These are phyloP conservation scores for Penicillium hesseltinei DNA, from an alignment of 2,329 filamentous ascomycete species.

Conservation along the genomic window DNA sequence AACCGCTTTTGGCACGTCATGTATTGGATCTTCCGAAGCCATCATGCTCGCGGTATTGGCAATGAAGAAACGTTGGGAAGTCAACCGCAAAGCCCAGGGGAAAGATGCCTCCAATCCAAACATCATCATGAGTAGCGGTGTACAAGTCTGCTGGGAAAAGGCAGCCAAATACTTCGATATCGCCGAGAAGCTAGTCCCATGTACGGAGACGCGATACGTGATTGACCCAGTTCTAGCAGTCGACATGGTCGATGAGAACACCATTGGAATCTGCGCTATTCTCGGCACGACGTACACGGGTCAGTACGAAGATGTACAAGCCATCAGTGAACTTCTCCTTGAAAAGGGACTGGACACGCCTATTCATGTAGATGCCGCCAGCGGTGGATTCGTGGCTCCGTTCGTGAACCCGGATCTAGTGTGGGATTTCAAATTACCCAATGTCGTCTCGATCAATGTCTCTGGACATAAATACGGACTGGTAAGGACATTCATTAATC, in stretches of 20 bases:
- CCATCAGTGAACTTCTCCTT: slow-evolving; percentile 64
- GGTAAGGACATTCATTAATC: slow-evolving; percentile 26
- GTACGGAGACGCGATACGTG: slow-evolving; percentile 62
- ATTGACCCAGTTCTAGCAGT: slow-evolving; percentile 63
- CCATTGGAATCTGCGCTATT: slow-evolving; percentile 73
- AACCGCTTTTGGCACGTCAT: slow-evolving; percentile 66
- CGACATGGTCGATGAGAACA: slow-evolving; percentile 71
- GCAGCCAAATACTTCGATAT: slow-evolving; percentile 74
- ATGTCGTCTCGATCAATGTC: slow-evolving; percentile 59
- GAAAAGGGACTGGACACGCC: slow-evolving; percentile 46
- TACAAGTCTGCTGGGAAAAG: slow-evolving; percentile 71
- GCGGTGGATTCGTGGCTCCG: slow-evolving; percentile 45
- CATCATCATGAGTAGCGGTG: slow-evolving; percentile 72
- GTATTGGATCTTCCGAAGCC: slow-evolving; percentile 69
- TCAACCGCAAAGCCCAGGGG: slow-evolving; percentile 57
- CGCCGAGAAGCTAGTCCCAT: slow-evolving; percentile 47
- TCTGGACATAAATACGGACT: slow-evolving; percentile 52
- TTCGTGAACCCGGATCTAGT: slow-evolving; percentile 38
- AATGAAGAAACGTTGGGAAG: slow-evolving; percentile 74
- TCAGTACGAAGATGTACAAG: slow-evolving; percentile 69
- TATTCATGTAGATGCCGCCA: slow-evolving; percentile 53
- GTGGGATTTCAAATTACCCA: slow-evolving; percentile 30
- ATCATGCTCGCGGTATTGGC: slow-evolving; percentile 69
- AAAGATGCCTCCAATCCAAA: slow-evolving; percentile 66
- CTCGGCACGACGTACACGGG: slow-evolving; percentile 71